Evolutionary conservation across 1,284 basidiomycete genomes (phyloP).

Genomic region (Ceratobasidium sp.): DNA sequence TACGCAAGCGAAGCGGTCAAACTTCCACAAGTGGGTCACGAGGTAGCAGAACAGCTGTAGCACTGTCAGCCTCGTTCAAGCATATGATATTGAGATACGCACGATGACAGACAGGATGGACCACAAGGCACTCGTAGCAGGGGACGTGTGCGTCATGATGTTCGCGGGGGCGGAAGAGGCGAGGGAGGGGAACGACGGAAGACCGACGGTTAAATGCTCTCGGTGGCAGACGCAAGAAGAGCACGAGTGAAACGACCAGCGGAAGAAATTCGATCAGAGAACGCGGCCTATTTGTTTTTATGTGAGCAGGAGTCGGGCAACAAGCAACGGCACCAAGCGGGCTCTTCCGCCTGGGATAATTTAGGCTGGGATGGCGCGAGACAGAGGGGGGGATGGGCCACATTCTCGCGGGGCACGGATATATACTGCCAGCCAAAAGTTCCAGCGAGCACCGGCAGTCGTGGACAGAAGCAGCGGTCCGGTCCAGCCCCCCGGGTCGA

Average conservation of each 20-base stretch:
- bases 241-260: conserved; percentile 8
- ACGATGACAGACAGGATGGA: conserved; percentile 39
- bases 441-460: background rate
- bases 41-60: conserved; percentile 33
- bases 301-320: background rate
- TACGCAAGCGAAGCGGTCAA: conserved; percentile 38
- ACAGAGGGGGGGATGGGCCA: background rate
- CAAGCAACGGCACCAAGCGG: too few species aligned
- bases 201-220: background rate
- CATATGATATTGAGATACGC: background rate
- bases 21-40: conserved; percentile 40
- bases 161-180: background rate
- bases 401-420: background rate
- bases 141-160: conserved; percentile 40
- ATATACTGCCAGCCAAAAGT: background rate
- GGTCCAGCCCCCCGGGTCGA: background rate
- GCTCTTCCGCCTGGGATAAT: too few species aligned
- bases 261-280: conserved; percentile 15
- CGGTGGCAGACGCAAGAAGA: background rate
- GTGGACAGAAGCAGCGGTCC: background rate
- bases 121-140: conserved; percentile 38
- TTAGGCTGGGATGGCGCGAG: too few species aligned
- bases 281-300: background rate
- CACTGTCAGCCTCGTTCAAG: background rate
- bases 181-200: background rate